Evolutionary conservation across 805 yeast species (phyloP).

Genomic region (Cyberlindnera saturnus): DNA sequence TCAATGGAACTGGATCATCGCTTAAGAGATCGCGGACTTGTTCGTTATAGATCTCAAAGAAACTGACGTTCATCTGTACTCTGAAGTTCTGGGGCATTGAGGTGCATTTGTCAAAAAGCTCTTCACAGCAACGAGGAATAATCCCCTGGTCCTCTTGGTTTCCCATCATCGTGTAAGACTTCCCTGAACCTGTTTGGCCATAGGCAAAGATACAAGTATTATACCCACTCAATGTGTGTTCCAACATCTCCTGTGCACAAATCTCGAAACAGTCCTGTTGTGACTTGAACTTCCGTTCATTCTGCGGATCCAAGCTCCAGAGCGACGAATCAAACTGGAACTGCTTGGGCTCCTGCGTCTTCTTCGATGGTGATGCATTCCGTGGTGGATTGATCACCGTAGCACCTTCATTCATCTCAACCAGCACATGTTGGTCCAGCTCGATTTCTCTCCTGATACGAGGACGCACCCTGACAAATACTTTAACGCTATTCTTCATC

Average conservation of each 20-base stretch:
- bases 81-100: constrained; percentile 28
- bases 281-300: constrained; percentile 31
- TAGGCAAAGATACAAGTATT: constrained; percentile 73
- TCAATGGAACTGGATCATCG: constrained; percentile 11
- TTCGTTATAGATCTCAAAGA: constrained; percentile 75
- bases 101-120: constrained; percentile 40
- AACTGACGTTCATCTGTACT: constrained; percentile 47
- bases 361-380: constrained; percentile 10
- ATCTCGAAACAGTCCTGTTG: constrained; percentile 47
- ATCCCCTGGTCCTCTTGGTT: constrained; percentile 52
- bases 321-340: constrained; percentile 50
- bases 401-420: constrained; percentile 12
- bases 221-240: constrained; percentile 62
- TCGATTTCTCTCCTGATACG: constrained; percentile 17
- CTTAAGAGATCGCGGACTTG: constrained; percentile 58
- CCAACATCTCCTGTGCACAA: constrained; percentile 54
- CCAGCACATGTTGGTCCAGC: constrained; percentile 10
- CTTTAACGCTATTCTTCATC: constrained; percentile 32
- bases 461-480: constrained; percentile 50
- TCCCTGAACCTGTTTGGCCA: constrained; percentile 84
- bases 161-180: constrained; percentile 79
- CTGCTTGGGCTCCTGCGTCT: constrained; percentile 18
- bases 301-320: constrained; percentile 35
- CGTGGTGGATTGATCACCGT: constrained; percentile 11
- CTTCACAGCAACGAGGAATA: constrained; percentile 54